Base-by-base conservation (phyloP, 441 rosid species). In the Caryocar brasiliense region DNA sequence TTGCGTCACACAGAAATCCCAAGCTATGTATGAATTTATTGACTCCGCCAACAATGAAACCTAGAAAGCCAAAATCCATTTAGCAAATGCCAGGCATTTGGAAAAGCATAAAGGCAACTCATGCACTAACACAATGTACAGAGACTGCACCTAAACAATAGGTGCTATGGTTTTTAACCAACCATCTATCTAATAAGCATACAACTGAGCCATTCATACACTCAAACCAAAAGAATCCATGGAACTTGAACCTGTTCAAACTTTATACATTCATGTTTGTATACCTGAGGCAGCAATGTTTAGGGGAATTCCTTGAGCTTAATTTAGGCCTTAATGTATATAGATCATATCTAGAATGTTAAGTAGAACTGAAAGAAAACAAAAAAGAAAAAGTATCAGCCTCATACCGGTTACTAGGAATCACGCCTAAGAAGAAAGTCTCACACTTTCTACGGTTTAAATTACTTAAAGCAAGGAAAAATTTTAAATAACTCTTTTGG, bases 1-100 rank as follows among this genome's bases (percentile, higher is more conserved):
- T 73, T 83, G 98, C 37, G 73, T 59, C 73, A 91, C 37, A 44
- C 82, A 78, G 74, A 87, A 91, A 74, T 91, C 96, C 98, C 98
- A 91, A 57, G 91, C 96, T 60, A 91, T 81, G 60, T 83, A 87
- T 0, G 96, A 87, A 74, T 91, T 91, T 54, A 85, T 61, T 1
- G 95, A 73, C 41, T 91, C 98, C 79, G 85, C 98, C 5, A 57
- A 50, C 70, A 87, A 58, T 19, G 80, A 78, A 47, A 87, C 80
- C 96, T 87, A 56, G 9, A 65, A 67, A 45, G 14, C 27, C n/a
- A 30, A 30, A 47, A 50, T 32, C 40, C 48, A 54, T 22, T 22
- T 44, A 33, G 14, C 21, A 40, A 26, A 5, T 18, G 27, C 38
- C 3, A 23, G 1, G 51, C 1, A 32, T 18, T 13, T 40, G 4